A percentile compares a stretch with the other conserved stretches of the same genome.
Conservation (phyloP, 2,329 filamentous ascomycete genomes). For the Colletotrichum sp. region DNA sequence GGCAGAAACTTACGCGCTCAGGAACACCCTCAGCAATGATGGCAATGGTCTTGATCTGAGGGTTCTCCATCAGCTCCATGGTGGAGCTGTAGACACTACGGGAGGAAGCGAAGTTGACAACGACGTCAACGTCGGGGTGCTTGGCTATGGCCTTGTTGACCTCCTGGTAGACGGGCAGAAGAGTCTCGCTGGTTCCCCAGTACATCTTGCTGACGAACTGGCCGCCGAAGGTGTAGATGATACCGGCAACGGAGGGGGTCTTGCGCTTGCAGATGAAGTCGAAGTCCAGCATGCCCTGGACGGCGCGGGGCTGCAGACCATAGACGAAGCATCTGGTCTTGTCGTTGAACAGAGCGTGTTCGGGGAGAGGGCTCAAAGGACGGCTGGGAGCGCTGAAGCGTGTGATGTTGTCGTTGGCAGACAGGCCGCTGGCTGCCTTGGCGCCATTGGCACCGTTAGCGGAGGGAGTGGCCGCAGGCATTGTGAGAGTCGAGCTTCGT, state of each 20-base stretch:
- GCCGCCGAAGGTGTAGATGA: constrained; percentile 99
- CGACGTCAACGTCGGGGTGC: constrained; percentile 95
- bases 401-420: constrained; percentile 98
- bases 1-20: constrained; percentile 75
- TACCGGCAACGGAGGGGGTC: constrained; percentile 95
- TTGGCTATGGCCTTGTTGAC: constrained; percentile 92
- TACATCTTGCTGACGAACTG: constrained; percentile 99
- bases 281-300: constrained; percentile 96
- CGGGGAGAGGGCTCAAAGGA: constrained; percentile 84
- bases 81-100: constrained; percentile 98
- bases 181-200: constrained; percentile 99
- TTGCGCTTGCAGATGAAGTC: constrained; percentile 99
- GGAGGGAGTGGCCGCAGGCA: constrained; percentile 52
- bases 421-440: constrained; percentile 53
- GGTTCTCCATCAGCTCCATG: constrained; percentile 96
- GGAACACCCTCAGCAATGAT: constrained; percentile 99
- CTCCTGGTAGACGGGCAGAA: constrained; percentile 97
- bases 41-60: constrained; percentile 97
- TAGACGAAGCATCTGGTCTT: constrained; percentile 99
- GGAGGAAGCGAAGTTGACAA: constrained; percentile 99
- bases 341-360: constrained; percentile 95
- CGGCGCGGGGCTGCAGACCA: constrained; percentile 93
- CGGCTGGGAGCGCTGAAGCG: constrained; percentile 94
- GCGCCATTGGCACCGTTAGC: constrained; percentile 56
- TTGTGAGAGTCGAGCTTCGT: constrained; percentile 41